Base-by-base conservation (phyloP, 2,329 filamentous ascomycete species). In the Alternaria solani region DNA sequence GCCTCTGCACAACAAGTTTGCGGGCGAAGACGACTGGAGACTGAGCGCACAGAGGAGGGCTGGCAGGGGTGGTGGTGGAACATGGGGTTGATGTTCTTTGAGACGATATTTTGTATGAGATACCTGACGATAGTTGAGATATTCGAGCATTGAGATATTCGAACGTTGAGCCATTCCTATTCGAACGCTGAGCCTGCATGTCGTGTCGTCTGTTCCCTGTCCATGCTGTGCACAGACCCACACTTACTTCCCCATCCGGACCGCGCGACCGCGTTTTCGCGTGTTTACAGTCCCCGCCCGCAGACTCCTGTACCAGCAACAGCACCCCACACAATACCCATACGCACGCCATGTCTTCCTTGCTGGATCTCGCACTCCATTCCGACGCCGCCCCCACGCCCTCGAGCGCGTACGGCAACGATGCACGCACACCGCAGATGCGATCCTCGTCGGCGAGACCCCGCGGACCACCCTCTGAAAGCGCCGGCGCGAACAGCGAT, bases 1-100 rank as follows among this genome's bases (percentile, higher is more conserved):
- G 83, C 95, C 95, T 43, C 80, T 99, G 80, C 93, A 97, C 78
- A 97, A 97, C 77, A 91, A 94, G 76, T 97, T 92, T 80, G 91
- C 90, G 3, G 91, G 89, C 2, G 94, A 97, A 75, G 94, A 99
- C 75, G 95, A 98, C 76, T 99, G 95, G 95, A 86, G 95, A 64
- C 80, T 99, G 62, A 94, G 90, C 70, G 91, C 94, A 12, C 95
- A 99, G 84, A 88, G 89, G 73, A 90, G 90, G 75, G 90, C 91
- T 49, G 94, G 94, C 5, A 86, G 94, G 67, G 91, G 92, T 61
- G 95, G 93, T 51, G 94, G 94, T 72, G 94, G 94, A 3, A 99
- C 95, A 8, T 99, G 95, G 95, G 95, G 91, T 66, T 94, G 82
- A 44, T 34, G 11, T 51, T 16, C 43, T 18, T 44, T 47, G n/a